Base-by-base conservation (phyloP, 768 basidiomycete species). In the Pulveroboletus sp. region DNA sequence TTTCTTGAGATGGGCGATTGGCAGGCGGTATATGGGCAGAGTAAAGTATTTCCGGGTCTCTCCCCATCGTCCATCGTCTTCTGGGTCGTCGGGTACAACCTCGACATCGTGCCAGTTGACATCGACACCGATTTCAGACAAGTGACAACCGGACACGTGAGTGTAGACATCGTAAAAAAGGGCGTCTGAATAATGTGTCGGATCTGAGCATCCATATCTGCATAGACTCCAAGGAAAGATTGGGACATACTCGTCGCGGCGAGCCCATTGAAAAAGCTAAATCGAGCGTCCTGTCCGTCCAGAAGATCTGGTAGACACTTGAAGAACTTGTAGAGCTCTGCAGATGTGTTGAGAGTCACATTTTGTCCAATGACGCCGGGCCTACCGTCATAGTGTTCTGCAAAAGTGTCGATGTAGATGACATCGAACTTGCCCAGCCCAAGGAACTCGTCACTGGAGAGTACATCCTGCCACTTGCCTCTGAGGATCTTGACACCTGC, bases 211-310 rank as follows among this genome's bases (percentile, higher is more conserved):
- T 23, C 35, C 21, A 19, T 31, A 14, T 11, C 11, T 14, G 33
- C 17, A 5, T 8, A 20, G 8, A 21, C 11, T 19, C 16, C 5
- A 31, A 16, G 34, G 52, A 32, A 46, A 29, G 39, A 32, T 41
- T 34, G 4, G 21, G 20, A 71, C 85, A 65, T 62, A 88, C 91
- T 93, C 8, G 93, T 97, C 25, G 94, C 95, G 14, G 91, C 97
- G 9, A 99, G 78, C 12, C 97, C 97, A 61, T 99, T 92, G 78
- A 98, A 99, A 70, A 98, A 99, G 51, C 92, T 87, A 64, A 94
- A 90, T 14, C 82, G 75, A n/a, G 87, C 85, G 13, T 82, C 74
- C n/a, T 82, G 78, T 13, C 83, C 82, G 19, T 76, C 75, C 14
- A 97, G 73, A 5, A 99, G 74, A 57, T 87, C 76, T 3, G 90